These are phyloP conservation scores for Jatropha curcas DNA, from an alignment of 345 rosid genomes.

Conservation along the genomic window DNA sequence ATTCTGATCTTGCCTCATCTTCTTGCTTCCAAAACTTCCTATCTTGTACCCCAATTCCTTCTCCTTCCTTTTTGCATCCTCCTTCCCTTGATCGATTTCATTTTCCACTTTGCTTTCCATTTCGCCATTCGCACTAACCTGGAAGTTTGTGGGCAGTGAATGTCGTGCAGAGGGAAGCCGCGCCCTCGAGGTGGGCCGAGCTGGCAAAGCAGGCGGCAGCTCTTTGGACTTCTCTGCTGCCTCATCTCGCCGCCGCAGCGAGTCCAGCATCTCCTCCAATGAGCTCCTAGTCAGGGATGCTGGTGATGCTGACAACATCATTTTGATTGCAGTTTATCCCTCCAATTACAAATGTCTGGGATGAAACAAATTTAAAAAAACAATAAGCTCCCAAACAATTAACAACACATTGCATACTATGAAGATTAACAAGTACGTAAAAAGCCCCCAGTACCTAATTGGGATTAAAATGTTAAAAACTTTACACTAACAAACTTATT, in stretches of 20 bases:
- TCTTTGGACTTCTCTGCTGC: slow-evolving; percentile 62
- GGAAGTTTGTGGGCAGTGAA: slow-evolving; percentile 62
- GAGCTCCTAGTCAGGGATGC: slow-evolving; percentile 67
- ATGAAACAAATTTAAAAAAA: neutral
- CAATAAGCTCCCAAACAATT: neutral
- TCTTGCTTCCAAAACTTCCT: slow-evolving; percentile 83
- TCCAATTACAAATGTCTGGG: slow-evolving; percentile 25
- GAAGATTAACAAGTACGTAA: neutral
- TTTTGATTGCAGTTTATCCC: slow-evolving; percentile 18
- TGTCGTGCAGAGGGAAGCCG: slow-evolving; percentile 78
- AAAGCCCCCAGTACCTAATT: neutral
- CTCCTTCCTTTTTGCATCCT: slow-evolving; percentile 70
- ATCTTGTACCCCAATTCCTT: slow-evolving; percentile 49
- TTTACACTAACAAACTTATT: neutral
- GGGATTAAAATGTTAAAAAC: neutral
- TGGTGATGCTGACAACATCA: slow-evolving; percentile 87
- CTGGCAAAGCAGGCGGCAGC: slow-evolving; percentile 87
- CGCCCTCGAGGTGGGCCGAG: slow-evolving; percentile 81
- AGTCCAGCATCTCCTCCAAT: slow-evolving; percentile 94
- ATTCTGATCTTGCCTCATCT: slow-evolving; percentile 49
- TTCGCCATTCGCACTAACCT: slow-evolving; percentile 36
- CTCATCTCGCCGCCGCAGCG: slow-evolving; percentile 69
- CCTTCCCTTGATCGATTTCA: slow-evolving; percentile 38
- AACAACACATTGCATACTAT: neutral
- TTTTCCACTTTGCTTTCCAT: slow-evolving; percentile 21